These are phyloP conservation scores for Sedum album DNA, from an alignment of 164 flowering plant species.

Conservation along the genomic window DNA sequence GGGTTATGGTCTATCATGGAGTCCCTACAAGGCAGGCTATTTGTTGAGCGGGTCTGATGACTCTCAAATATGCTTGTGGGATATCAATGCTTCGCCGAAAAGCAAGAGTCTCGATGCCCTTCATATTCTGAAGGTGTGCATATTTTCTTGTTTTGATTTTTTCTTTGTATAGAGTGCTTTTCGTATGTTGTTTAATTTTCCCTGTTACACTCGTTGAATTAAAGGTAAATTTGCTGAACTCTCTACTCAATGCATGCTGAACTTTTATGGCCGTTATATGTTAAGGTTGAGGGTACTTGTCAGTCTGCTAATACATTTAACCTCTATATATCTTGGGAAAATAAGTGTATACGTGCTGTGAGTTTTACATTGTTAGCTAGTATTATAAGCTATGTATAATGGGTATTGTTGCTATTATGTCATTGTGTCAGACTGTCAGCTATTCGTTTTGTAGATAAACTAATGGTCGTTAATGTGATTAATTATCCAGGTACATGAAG, in stretches of 20 bases:
- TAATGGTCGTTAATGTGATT: conserved; percentile 9
- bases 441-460: neutral
- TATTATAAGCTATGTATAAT: neutral
- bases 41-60: conserved; percentile 95
- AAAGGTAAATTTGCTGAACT: neutral
- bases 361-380: neutral
- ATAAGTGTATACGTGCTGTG: neutral
- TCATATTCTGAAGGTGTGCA: conserved; percentile 71
- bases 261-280: neutral
- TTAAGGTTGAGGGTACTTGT: neutral
- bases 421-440: neutral
- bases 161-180: neutral
- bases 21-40: conserved; percentile 78
- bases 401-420: neutral
- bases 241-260: neutral
- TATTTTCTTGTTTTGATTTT: neutral
- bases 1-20: conserved; percentile 98
- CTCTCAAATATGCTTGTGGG: conserved; percentile 97
- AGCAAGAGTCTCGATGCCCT: conserved; percentile 86
- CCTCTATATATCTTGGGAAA: neutral
- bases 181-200: neutral
- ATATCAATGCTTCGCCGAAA: conserved; percentile 71
- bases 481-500: conserved; percentile 72
- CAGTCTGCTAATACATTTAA: neutral
- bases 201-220: neutral